These are phyloP conservation scores for Candida piceae DNA, from an alignment of 805 yeast species.

Conservation along the genomic window DNA sequence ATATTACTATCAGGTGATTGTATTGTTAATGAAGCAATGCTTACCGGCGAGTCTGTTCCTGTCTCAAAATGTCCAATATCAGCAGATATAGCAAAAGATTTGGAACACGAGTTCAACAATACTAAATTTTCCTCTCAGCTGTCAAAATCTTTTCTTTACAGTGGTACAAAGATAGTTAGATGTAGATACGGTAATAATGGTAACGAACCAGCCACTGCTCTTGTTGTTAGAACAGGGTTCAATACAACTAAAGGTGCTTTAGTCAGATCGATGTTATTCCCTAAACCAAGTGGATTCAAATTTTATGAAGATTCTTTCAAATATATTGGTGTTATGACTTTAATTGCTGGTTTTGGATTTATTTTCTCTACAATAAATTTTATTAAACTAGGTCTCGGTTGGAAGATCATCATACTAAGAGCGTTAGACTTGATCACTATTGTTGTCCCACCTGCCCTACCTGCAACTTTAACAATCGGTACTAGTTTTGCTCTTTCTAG, in stretches of 20 bases:
- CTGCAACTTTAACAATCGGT: slow-evolving; percentile 95
- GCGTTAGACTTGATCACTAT: slow-evolving; percentile 93
- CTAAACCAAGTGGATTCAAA: slow-evolving; percentile 89
- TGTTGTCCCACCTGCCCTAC: slow-evolving; percentile 98
- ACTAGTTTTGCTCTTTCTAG: slow-evolving; percentile 86
- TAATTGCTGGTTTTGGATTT: slow-evolving; percentile 82
- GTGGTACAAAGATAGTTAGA: slow-evolving; percentile 85
- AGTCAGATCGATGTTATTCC: slow-evolving; percentile 93
- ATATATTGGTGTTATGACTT: slow-evolving; percentile 91
- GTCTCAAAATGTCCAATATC: slow-evolving; percentile 74
- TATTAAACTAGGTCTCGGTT: slow-evolving; percentile 66
- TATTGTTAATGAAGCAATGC: slow-evolving; percentile 95
- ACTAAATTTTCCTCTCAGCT: slow-evolving; percentile 58
- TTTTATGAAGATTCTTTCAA: slow-evolving; percentile 93
- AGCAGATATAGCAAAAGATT: slow-evolving; percentile 51
- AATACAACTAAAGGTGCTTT: slow-evolving; percentile 93
- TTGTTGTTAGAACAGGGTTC: slow-evolving; percentile 88
- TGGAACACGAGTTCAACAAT: slow-evolving; percentile 51
- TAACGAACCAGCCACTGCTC: slow-evolving; percentile 76
- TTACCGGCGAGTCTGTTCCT: slow-evolving; percentile 98
- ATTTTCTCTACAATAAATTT: slow-evolving; percentile 78
- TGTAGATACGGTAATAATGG: slow-evolving; percentile 56
- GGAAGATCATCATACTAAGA: slow-evolving; percentile 68
- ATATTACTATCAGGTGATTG: slow-evolving; percentile 85
- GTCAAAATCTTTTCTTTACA: slow-evolving; percentile 72